Evolutionary conservation across 177 flowering plant genomes (phyloP).

Genomic region (Vitis hybrid): DNA sequence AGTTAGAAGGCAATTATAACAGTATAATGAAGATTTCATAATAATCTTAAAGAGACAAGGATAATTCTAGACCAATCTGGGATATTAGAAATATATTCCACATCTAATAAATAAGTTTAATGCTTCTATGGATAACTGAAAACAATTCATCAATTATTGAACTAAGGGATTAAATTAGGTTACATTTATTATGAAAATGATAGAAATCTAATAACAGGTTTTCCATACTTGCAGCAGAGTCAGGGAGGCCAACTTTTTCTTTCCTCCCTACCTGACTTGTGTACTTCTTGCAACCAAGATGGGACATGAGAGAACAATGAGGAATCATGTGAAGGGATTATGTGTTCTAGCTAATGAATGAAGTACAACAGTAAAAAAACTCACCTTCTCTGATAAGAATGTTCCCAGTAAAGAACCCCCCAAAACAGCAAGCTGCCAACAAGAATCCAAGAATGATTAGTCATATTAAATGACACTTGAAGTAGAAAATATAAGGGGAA

Average conservation of each 20-base stretch:
- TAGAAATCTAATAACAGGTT: background rate
- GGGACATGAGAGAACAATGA: background rate
- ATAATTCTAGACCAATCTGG: too few species aligned
- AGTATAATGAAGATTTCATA: too few species aligned
- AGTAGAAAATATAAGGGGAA: background rate
- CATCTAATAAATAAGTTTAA: too few species aligned
- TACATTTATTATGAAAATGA: background rate
- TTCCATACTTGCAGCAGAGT: background rate
- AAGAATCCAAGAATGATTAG: slow-evolving; percentile 1
- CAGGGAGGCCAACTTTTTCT: background rate
- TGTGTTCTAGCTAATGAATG: background rate
- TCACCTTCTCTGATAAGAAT: slow-evolving; percentile 93
- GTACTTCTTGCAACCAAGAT: background rate
- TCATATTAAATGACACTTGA: background rate
- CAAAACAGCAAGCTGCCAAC: slow-evolving; percentile 81
- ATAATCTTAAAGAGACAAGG: too few species aligned
- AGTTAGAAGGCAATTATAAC: too few species aligned
- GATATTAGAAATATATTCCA: too few species aligned
- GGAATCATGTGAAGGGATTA: background rate
- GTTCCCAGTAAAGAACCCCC: slow-evolving; percentile 96
- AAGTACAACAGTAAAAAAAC: background rate
- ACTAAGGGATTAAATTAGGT: background rate
- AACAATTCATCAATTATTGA: too few species aligned
- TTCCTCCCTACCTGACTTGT: background rate
- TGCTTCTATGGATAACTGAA: too few species aligned